Evolutionary conservation across 305 asterid species (phyloP).

Genomic region (Solanum aculeatissimum): DNA sequence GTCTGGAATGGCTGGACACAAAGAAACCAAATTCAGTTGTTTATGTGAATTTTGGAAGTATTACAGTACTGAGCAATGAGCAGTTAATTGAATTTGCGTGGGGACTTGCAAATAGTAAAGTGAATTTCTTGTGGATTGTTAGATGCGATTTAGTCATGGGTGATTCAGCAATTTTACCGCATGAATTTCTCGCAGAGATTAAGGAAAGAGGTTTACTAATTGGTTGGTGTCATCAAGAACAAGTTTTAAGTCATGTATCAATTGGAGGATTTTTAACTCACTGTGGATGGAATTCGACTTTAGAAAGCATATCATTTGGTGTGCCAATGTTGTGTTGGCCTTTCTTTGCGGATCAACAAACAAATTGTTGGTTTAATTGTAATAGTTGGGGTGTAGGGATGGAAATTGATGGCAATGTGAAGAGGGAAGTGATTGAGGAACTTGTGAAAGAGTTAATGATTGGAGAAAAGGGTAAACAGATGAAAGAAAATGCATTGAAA

Average conservation of each 20-base stretch:
- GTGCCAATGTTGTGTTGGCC: constrained; percentile 24
- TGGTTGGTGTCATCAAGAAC: constrained; percentile 19
- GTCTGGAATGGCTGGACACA: constrained; percentile 7
- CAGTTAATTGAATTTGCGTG: constrained; percentile 12
- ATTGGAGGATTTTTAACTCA: constrained; percentile 12
- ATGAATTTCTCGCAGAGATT: not conserved
- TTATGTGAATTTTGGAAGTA: constrained; percentile 21
- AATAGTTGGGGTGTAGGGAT: not conserved
- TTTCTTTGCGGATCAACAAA: constrained; percentile 12
- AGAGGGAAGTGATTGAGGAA: constrained; percentile 4
- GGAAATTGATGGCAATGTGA: constrained; percentile 9
- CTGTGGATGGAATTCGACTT: constrained; percentile 10
- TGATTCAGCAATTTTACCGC: constrained; percentile 4
- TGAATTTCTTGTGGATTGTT: constrained; percentile 12
- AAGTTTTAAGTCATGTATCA: constrained; percentile 3
- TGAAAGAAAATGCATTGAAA: constrained; percentile 5
- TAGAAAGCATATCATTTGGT: constrained; percentile 4
- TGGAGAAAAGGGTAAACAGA: constrained; percentile 11
- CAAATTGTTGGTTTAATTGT: constrained; percentile 11
- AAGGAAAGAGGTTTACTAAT: constrained; percentile 6
- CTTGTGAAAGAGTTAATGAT: constrained; percentile 13
- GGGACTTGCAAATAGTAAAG: constrained; percentile 13
- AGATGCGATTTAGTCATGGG: constrained; percentile 10
- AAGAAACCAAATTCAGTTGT: constrained; percentile 16
- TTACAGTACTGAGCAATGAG: constrained; percentile 4